Evolutionary conservation across 169 alveolate genomes (phyloP).

Genomic region (Plasmodium sp.): DNA sequence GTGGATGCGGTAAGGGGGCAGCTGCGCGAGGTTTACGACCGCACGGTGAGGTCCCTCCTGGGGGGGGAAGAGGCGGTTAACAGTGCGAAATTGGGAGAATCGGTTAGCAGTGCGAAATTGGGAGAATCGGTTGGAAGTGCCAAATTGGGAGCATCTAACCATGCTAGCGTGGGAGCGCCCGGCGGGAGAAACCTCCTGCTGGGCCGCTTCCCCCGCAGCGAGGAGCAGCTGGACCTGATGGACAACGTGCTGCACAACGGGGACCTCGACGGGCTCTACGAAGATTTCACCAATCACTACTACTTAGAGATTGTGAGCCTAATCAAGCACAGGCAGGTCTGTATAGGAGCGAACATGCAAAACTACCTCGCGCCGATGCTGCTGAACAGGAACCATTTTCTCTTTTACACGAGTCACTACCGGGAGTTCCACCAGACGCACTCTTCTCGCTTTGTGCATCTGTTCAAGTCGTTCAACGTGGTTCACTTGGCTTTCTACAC

Average conservation of each 20-base stretch:
- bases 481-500: constrained; percentile 7
- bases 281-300: constrained; percentile 1
- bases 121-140: background rate
- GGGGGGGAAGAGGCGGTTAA: background rate
- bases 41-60: background rate
- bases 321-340: constrained; percentile 10
- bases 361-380: constrained; percentile 8
- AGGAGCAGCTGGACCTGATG: background rate
- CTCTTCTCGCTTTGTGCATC: background rate
- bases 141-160: background rate
- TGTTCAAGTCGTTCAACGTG: constrained; percentile 9
- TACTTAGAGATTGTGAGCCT: constrained; percentile 17
- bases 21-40: background rate
- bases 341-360: constrained; percentile 21
- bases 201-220: background rate
- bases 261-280: constrained; percentile 7
- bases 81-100: too few species aligned
- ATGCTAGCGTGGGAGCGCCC: too few species aligned
- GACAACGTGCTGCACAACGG: constrained; percentile 23
- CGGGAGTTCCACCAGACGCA: background rate
- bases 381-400: constrained; percentile 4
- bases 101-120: too few species aligned
- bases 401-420: constrained; percentile 12
- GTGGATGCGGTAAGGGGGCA: background rate
- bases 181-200: background rate